phyloP scores from a whole-genome alignment of 148 eudicot genomes.

The Fallopia convolvulus region DNA sequence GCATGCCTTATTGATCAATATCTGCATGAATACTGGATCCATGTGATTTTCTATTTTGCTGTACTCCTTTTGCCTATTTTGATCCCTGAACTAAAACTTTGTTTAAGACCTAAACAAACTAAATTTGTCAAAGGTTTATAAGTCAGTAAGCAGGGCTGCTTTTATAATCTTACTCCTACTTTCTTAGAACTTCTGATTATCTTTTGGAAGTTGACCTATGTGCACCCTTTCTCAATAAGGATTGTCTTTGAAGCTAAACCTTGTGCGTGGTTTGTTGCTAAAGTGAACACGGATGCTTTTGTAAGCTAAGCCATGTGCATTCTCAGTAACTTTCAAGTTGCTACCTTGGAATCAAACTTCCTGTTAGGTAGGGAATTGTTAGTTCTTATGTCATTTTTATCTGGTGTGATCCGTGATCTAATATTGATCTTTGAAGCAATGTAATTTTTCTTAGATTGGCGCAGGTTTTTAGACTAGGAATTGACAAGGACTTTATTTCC shows the following conservation, averaged over 20 bases:
- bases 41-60: background rate
- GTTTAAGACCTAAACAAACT: background rate
- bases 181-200: background rate
- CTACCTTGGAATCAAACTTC: background rate
- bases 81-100: background rate
- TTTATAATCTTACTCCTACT: background rate
- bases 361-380: background rate
- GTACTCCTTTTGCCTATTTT: background rate
- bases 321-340: background rate
- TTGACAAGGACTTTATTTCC: background rate
- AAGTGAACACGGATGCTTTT: background rate
- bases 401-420: background rate
- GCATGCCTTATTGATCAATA: background rate
- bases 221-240: background rate
- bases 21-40: background rate
- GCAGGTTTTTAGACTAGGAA: background rate
- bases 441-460: background rate
- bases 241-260: background rate
- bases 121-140: background rate
- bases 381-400: background rate
- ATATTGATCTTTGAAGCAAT: background rate
- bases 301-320: slow-evolving; percentile 7
- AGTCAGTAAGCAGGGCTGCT: background rate
- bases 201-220: background rate
- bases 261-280: background rate